Evolutionary conservation across 2,329 filamentous ascomycete species (phyloP), one percentile per base, ranked within the genome.

Genomic region (Fusarium robinianum): DNA sequence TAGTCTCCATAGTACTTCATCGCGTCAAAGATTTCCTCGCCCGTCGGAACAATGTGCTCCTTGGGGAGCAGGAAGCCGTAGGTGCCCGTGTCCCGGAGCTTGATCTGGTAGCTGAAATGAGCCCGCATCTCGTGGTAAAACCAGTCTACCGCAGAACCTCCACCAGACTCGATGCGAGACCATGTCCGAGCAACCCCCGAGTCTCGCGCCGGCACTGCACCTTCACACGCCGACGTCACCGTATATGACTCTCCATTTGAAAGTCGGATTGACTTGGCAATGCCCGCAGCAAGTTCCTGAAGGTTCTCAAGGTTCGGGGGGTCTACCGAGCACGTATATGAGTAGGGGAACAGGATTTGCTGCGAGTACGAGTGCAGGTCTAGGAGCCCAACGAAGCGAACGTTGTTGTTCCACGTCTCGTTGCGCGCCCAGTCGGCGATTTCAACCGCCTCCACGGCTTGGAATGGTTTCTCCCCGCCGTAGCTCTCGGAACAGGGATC

Each of bases 331-430:
- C 94, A 99, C 9, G 88, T 88, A 69, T 89, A 96, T 5, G 88
- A 85, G 66, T 91, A 97, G 0, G 94, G 94, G 64, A 94, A 96
- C 7, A 97, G 77, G 15, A 99, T 85, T 68, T 96, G 88, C 70
- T 99, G 91, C 1, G 90, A 95, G 67, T 97, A 99, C 2, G 89
- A 92, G 69, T 99, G 94, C 17, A 97, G 76, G 65, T 99, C 94
- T 30, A 97, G 65, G 53, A 95, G 85, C 3, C 86, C 90, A n/a
- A 91, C 80, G 56, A 97, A 90, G 11, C 85, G 77, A 37, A 85
- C 83, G 42, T 86, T 84, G 63, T 86, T 84, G 63, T 85, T 81
- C 55, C 82, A 75, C 6, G 85, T 90, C 66, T 95, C 79, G 62
- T 90, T 92, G 59, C 76, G 81, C 1, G 89, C 88, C 92, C 92